Evolutionary conservation across 2,329 filamentous ascomycete species (phyloP), one percentile per base, ranked within the genome.

Genomic region (Cladophialophora yegresii): DNA sequence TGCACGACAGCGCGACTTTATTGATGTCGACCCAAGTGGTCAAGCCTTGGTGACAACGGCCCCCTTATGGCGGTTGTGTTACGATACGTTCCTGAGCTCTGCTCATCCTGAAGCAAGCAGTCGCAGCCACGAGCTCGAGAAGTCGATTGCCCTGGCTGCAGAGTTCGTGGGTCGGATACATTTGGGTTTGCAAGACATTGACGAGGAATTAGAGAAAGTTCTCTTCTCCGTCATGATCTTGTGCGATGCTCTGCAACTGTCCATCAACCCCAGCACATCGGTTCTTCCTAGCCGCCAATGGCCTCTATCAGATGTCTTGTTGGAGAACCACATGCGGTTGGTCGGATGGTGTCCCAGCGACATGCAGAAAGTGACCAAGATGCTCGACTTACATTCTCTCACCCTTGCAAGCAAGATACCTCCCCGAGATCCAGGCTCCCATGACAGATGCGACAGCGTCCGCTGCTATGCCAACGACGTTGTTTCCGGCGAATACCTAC

Each of bases 171-270:
- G 54, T 16, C 54, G 23, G 23, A 56, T 56, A 32, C 54, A 56
- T 56, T 26, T 56, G 6, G 36, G 45, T 26, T 26, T 23, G 30
- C 32, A 45, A 36, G 54, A 56, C 13, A 5, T 54, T 33, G 51
- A 54, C 10, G 51, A 54, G 30, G 13, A 16, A 12, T n/a, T 54
- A 12, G 51, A 54, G 33, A 8, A 20, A 9, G 32, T 54, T 12
- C 33, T 45, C 8, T 40, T 23, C 22, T 45, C 33, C 23, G 33
- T 45, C 54, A 56, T 56, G 54, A 56, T 45, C 10, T n/a, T 56
- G n/a, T 56, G 54, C 23, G 54, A 56, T 9, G 54, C 30, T 4
- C 54, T 56, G 23, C 54, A 45, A n/a, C 23, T 56, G 43, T 56
- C n/a, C 20, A 22, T 56, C 33, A 33, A 56, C 33, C 54, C 54